Conservation (phyloP, 352 stramenopile genomes). For the Phytopythium chamaehyphon region DNA sequence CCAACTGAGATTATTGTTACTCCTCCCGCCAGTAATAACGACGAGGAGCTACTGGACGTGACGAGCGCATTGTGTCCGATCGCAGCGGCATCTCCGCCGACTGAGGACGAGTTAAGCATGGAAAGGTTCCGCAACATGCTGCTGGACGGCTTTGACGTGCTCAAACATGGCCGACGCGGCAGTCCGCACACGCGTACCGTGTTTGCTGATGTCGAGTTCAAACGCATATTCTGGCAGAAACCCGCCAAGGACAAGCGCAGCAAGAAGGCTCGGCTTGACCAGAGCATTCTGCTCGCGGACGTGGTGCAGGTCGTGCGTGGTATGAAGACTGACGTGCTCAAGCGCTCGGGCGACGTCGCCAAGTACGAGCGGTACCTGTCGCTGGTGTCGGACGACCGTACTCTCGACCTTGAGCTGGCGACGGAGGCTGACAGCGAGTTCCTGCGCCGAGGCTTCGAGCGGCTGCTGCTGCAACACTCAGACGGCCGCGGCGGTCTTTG, state of each 20-base stretch:
- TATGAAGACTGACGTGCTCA: conserved; percentile 79
- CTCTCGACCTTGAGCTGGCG: conserved; percentile 60
- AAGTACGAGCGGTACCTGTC: conserved; percentile 76
- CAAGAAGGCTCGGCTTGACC: conserved; percentile 66
- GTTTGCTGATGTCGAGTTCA: conserved; percentile 72
- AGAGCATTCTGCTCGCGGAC: conserved; percentile 59
- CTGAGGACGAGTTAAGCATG: conserved; percentile 23
- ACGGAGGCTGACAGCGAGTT: conserved; percentile 55
- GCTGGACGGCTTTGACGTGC: conserved; percentile 64
- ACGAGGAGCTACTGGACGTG: neutral
- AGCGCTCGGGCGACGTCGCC: conserved; percentile 58
- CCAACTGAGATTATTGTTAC: no score
- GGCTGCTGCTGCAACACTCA: conserved; percentile 25
- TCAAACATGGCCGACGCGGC: conserved; percentile 69
- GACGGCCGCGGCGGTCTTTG: neutral
- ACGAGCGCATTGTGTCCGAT: neutral
- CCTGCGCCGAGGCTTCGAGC: conserved; percentile 51
- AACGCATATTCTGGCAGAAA: conserved; percentile 82
- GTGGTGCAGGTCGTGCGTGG: conserved; percentile 69
- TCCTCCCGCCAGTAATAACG: no score
- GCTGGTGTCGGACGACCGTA: conserved; percentile 62
- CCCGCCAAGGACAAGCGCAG: conserved; percentile 46
- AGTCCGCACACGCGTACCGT: conserved; percentile 59
- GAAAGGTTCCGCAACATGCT: conserved; percentile 57
- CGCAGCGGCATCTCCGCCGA: neutral